Evolutionary conservation across 1,284 basidiomycete species (phyloP).

Genomic region (Singerocomus rubriflavus): DNA sequence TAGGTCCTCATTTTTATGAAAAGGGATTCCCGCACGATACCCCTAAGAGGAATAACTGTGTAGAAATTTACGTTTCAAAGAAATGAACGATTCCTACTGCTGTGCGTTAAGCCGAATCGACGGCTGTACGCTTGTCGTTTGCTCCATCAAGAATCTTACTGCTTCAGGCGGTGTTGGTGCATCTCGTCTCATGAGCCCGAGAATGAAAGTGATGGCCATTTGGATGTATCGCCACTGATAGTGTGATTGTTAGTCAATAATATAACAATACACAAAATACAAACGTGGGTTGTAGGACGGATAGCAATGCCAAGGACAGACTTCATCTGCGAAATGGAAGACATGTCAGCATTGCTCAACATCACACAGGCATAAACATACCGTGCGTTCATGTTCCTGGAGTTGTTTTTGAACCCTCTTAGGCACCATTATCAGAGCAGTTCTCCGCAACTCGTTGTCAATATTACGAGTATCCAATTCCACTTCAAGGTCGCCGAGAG

Average conservation of each 20-base stretch:
- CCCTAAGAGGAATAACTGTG: constrained; percentile 41
- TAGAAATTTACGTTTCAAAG: constrained; percentile 10
- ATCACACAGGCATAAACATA: constrained; percentile 24
- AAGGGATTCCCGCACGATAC: constrained; percentile 70
- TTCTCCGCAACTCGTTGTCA: constrained; percentile 43
- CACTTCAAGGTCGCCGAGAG: constrained; percentile 43
- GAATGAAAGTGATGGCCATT: constrained; percentile 73
- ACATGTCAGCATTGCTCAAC: constrained; percentile 6
- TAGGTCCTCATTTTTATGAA: constrained; percentile 87
- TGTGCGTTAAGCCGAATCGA: constrained; percentile 74
- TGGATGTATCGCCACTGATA: constrained; percentile 87
- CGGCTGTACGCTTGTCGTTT: constrained; percentile 77
- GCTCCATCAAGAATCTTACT: constrained; percentile 67
- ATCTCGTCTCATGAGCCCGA: constrained; percentile 76
- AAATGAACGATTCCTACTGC: constrained; percentile 43
- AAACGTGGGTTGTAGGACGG: constrained; percentile 68
- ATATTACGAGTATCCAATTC: constrained; percentile 47
- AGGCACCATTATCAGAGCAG: constrained; percentile 41
- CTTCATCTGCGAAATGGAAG: constrained; percentile 43
- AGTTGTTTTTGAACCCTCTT: constrained; percentile 45
- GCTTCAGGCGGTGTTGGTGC: constrained; percentile 59
- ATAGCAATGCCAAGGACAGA: constrained; percentile 68
- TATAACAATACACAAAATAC: constrained; percentile 21
- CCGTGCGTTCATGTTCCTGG: constrained; percentile 47
- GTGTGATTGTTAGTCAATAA: constrained; percentile 4